Conservation (phyloP, 345 rosid species). For the Adansonia digitata region DNA sequence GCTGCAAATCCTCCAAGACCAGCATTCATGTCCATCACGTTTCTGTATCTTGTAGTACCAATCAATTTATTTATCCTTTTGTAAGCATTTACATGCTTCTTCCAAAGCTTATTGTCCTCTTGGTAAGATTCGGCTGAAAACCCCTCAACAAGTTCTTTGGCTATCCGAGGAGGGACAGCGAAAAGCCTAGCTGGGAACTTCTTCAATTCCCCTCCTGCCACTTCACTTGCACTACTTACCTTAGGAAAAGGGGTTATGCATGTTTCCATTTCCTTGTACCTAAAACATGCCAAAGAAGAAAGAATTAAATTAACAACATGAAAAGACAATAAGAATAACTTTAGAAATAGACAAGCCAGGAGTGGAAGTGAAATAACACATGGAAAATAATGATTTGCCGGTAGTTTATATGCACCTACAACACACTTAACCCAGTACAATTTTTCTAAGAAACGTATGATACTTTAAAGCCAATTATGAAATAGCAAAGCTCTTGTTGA, state of each 20-base stretch:
- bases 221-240: slow-evolving; percentile 56
- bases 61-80: slow-evolving; percentile 65
- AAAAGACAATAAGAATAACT: neutral
- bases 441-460: neutral
- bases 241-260: slow-evolving; percentile 75
- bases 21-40: slow-evolving; percentile 96
- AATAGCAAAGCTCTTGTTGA: neutral
- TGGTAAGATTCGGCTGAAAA: slow-evolving; percentile 52
- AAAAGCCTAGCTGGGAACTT: slow-evolving; percentile 87
- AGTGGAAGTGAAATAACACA: neutral
- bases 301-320: neutral
- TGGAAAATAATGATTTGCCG: neutral
- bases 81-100: slow-evolving; percentile 64
- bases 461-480: neutral
- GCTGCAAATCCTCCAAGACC: slow-evolving; percentile 95
- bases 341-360: neutral
- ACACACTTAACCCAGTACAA: neutral
- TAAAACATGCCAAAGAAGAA: slow-evolving; percentile 22
- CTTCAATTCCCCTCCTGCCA: slow-evolving; percentile 78
- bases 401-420: neutral
- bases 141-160: slow-evolving; percentile 55
- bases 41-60: slow-evolving; percentile 77
- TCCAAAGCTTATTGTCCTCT: slow-evolving; percentile 70
- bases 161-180: slow-evolving; percentile 69
- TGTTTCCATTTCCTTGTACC: slow-evolving; percentile 72